Evolutionary conservation across 169 alveolate genomes (phyloP).

Genomic region (Plasmodium gallinaceum): DNA sequence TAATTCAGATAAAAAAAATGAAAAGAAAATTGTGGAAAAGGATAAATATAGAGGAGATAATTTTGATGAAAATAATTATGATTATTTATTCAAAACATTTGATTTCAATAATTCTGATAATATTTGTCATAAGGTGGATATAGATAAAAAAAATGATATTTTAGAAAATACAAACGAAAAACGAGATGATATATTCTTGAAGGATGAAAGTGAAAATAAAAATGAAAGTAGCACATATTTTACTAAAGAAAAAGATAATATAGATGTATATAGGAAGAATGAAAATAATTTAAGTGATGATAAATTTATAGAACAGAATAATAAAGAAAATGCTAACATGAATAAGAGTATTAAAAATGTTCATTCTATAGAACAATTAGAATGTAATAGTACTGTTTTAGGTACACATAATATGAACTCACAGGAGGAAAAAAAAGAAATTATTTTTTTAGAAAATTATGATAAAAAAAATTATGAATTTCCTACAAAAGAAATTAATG

Average conservation of each 20-base stretch:
- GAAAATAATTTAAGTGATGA: background rate
- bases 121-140: background rate
- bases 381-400: no score
- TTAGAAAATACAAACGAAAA: background rate
- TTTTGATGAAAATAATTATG: conserved; percentile 24
- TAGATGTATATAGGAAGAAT: background rate
- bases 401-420: no score
- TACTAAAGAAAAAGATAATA: background rate
- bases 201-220: background rate
- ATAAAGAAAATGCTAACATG: background rate
- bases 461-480: no score
- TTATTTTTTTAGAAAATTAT: no score
- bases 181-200: background rate
- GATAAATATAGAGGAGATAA: background rate
- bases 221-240: background rate
- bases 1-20: conserved; percentile 11
- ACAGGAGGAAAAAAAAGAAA: no score
- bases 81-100: conserved; percentile 48
- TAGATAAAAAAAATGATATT: background rate
- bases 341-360: background rate
- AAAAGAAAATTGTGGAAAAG: background rate
- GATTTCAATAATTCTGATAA: conserved; percentile 10
- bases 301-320: background rate
- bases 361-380: background rate
- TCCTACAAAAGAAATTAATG: no score